Base-by-base conservation (phyloP, 768 basidiomycete genomes). In the Lentinula lateritia region DNA sequence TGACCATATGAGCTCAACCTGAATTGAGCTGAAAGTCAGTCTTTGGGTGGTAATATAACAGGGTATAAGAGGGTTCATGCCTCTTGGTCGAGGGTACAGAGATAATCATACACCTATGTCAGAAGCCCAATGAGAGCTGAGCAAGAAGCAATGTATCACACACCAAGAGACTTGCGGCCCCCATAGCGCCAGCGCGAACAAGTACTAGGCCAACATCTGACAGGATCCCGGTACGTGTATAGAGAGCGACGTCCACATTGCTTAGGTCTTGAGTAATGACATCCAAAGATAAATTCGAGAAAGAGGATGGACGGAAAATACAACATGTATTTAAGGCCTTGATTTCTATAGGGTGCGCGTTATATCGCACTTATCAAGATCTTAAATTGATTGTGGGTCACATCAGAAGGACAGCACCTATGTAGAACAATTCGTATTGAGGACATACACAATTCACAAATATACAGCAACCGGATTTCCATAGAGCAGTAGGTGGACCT, bases 1-100 rank as follows among this genome's bases (percentile, higher is more conserved):
- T 15, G 65, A 63, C 72, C 70, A 72, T 48, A 72, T 65, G 42
- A 67, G 67, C 16, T 62, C 53, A n/a, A 72, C 63, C 71, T 72
- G 23, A 23, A 23, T 23, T 1, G 56, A 32, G 35, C 9, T n/a
- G 3, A 7, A 32, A 28, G 38, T 41, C 34, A 52, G 41, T 36
- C 12, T 12, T 15, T 39, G 12, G 7, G 54, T 43, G 7, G 2
- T 13, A 5, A 2, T 13, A 12, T 23, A 2, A 23, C 23, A 28
- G 35, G 12, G 20, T 16, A 20, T 18, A 6, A 12, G 20, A 50
- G 34, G 39, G 8, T n/a, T 2, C 59, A 7, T 28, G 38, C 48
- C 50, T 60, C 46, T 35, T 46, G 46, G 23, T 58, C 56, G n/a
- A 58, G 41, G 10, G 56, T 58, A 35, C 56, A 58, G n/a, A 58